Conservation (phyloP, 1,284 basidiomycete species). For the Ceratobasidium sp. region DNA sequence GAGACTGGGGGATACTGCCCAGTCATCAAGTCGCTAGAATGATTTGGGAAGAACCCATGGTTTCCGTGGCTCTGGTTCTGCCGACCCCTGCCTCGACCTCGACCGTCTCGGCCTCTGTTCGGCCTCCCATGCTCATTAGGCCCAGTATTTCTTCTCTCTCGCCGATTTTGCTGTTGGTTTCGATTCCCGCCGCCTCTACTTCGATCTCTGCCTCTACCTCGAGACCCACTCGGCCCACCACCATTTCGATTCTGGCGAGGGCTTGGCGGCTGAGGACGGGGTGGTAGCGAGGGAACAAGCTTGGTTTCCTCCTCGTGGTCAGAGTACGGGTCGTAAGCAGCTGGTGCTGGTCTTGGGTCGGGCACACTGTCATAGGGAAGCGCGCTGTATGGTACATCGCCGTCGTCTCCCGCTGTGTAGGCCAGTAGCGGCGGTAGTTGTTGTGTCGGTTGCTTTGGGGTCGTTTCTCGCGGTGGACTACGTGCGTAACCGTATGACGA, state of each 20-base stretch:
- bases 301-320: constrained; percentile 30
- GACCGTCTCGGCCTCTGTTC: constrained; percentile 55
- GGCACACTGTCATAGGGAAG: constrained; percentile 33
- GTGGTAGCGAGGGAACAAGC: background rate
- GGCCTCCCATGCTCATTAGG: constrained; percentile 48
- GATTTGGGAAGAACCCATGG: constrained; percentile 25
- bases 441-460: constrained; percentile 16
- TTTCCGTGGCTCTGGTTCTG: constrained; percentile 50
- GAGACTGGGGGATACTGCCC: constrained; percentile 60
- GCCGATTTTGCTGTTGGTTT: constrained; percentile 6
- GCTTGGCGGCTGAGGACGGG: constrained; percentile 25
- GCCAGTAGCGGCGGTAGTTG: constrained; percentile 23
- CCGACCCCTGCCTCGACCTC: constrained; percentile 54
- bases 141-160: constrained; percentile 20
- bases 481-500: constrained; percentile 4
- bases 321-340: constrained; percentile 47
- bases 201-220: constrained; percentile 22
- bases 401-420: constrained; percentile 42
- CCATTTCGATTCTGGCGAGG: constrained; percentile 16
- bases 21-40: constrained; percentile 57
- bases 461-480: constrained; percentile 18
- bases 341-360: constrained; percentile 43
- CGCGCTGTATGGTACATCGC: constrained; percentile 28
- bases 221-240: constrained; percentile 6
- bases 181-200: constrained; percentile 39